Conservation (phyloP, 164 flowering plant species). For the Vitis rupestris region DNA sequence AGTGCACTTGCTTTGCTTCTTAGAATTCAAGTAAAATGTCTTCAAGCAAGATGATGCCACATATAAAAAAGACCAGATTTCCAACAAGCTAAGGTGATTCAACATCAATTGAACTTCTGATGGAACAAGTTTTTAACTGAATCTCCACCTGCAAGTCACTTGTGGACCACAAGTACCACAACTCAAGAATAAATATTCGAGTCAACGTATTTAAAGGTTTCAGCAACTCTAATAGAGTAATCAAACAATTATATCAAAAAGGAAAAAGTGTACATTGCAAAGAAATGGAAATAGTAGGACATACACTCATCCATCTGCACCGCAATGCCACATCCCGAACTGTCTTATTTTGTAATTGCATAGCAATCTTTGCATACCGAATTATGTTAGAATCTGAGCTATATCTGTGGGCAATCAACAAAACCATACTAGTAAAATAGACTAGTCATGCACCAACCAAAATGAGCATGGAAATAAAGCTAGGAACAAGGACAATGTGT, state of each 20-base stretch:
- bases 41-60: no score
- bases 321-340: slow-evolving; percentile 77
- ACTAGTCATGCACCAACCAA: neutral
- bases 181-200: no score
- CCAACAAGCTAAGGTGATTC: no score
- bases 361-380: slow-evolving; percentile 65
- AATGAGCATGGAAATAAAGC: neutral
- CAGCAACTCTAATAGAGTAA: neutral
- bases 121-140: no score
- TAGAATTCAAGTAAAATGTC: no score
- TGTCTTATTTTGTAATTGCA: slow-evolving; percentile 52
- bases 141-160: no score
- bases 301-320: slow-evolving; percentile 70
- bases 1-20: no score
- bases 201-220: no score
- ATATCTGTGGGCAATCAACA: slow-evolving; percentile 34
- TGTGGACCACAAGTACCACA: no score
- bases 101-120: no score
- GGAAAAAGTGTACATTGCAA: neutral
- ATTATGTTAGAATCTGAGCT: slow-evolving; percentile 37
- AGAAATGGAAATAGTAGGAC: slow-evolving; percentile 21
- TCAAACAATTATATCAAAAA: neutral
- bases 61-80: no score
- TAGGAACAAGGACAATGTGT: neutral
- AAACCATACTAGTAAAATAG: neutral